phyloP scores from a whole-genome alignment of 495 filamentous ascomycete genomes.

The Penicillium dipodomyicola region DNA sequence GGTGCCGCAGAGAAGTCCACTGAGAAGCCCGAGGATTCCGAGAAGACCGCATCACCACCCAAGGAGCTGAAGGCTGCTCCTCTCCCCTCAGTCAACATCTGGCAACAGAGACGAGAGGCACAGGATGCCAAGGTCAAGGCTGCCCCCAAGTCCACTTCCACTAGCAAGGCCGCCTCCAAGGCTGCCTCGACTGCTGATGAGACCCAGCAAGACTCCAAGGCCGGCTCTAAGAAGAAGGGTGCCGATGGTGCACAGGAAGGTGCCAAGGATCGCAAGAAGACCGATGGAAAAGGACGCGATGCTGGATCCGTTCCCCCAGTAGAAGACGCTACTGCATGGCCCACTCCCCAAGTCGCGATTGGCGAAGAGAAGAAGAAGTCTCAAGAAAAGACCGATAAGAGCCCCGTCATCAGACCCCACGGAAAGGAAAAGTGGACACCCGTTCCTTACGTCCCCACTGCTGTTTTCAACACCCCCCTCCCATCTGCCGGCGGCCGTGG shows the following conservation, averaged over 20 bases:
- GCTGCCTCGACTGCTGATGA: constrained; percentile 36
- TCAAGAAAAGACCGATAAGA: constrained; percentile 61
- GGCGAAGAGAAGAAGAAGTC: constrained; percentile 70
- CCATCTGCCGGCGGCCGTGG: constrained; percentile 58
- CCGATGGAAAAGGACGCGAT: constrained; percentile 42
- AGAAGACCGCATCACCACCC: constrained; percentile 50
- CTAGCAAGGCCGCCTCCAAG: constrained; percentile 37
- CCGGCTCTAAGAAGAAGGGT: constrained; percentile 48
- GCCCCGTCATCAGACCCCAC: constrained; percentile 48
- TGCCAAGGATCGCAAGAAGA: constrained; percentile 43
- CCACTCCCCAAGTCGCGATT: constrained; percentile 78
- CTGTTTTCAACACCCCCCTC: constrained; percentile 79
- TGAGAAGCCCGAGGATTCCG: constrained; percentile 36
- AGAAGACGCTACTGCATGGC: constrained; percentile 78
- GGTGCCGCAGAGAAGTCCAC: constrained; percentile 28
- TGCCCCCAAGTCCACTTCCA: constrained; percentile 25
- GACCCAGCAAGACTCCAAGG: constrained; percentile 44
- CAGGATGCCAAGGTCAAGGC: constrained; percentile 65
- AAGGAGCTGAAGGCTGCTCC: constrained; percentile 77
- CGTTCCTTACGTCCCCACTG: constrained; percentile 70
- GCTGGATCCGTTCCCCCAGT: constrained; percentile 54
- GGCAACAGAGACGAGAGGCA: constrained; percentile 72
- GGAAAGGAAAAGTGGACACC: constrained; percentile 72
- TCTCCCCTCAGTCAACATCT: constrained; percentile 78
- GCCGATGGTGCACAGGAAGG: constrained; percentile 30